phyloP scores from a whole-genome alignment of 768 basidiomycete species.

The Leccinum uliginosum region DNA sequence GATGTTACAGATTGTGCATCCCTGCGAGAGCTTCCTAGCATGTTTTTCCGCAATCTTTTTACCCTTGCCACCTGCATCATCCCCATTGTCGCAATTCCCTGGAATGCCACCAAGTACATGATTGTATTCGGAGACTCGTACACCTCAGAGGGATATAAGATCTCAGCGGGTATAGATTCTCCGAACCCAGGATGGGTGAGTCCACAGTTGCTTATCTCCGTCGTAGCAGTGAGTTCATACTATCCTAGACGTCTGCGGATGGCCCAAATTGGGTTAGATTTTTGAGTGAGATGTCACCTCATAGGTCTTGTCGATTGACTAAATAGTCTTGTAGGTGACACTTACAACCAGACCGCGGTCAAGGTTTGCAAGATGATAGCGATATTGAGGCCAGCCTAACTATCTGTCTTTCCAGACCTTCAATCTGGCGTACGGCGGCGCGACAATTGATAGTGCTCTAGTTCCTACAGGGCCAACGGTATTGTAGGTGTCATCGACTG shows the following conservation, averaged over 20 bases:
- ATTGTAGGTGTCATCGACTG: conserved; percentile 36
- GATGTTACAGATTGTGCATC: neutral
- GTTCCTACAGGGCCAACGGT: conserved; percentile 54
- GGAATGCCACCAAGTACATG: conserved; percentile 51
- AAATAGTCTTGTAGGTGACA: conserved; percentile 33
- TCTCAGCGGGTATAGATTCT: conserved; percentile 52
- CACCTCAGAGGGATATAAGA: conserved; percentile 55
- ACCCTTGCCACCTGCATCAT: neutral
- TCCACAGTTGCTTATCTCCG: neutral
- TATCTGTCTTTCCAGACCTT: conserved; percentile 40
- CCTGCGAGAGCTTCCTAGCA: neutral
- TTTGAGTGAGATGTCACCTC: conserved; percentile 36
- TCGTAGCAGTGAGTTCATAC: conserved; percentile 5
- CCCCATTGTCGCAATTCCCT: conserved; percentile 31
- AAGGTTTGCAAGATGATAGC: conserved; percentile 31
- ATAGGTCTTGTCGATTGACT: neutral
- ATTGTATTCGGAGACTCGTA: conserved; percentile 66
- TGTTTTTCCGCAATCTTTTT: conserved; percentile 10
- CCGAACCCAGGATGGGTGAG: conserved; percentile 48
- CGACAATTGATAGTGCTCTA: conserved; percentile 56
- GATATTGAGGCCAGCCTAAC: neutral
- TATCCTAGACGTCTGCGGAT: conserved; percentile 49
- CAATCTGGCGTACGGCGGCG: conserved; percentile 65
- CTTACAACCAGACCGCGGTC: conserved; percentile 53
- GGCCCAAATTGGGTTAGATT: conserved; percentile 61